Evolutionary conservation across 2,329 filamentous ascomycete species (phyloP).

Genomic region (Falciphora oryzae): DNA sequence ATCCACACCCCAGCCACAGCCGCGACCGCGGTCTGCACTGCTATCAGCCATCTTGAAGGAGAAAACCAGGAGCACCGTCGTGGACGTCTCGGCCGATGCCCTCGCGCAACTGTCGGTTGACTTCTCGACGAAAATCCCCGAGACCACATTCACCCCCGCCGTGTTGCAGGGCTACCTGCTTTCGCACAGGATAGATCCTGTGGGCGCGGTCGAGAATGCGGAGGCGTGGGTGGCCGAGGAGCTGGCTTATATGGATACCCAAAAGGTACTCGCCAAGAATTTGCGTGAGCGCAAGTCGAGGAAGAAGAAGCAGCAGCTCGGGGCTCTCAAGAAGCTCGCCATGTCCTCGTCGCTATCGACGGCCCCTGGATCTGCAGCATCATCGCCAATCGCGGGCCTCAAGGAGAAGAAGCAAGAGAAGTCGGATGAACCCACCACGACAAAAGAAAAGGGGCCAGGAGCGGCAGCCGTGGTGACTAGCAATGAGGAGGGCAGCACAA

Average conservation of each 20-base stretch:
- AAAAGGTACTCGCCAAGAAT: constrained; percentile 16
- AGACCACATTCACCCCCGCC: constrained; percentile 41
- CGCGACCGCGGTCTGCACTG: not conserved
- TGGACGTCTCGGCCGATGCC: constrained; percentile 19
- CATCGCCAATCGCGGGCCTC: too few relatives aligned
- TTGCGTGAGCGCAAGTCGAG: not conserved
- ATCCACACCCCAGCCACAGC: not conserved
- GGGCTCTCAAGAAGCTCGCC: constrained; percentile 4
- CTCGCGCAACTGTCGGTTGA: constrained; percentile 41
- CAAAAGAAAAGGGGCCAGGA: not conserved
- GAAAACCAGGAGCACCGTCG: not conserved
- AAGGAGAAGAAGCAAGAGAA: not conserved
- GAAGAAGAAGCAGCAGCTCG: constrained; percentile 8
- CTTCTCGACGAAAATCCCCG: constrained; percentile 48
- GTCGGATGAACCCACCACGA: not conserved
- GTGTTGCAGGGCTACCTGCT: constrained; percentile 44
- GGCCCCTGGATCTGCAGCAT: too few relatives aligned
- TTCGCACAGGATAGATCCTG: constrained; percentile 33
- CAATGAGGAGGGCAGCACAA: not conserved
- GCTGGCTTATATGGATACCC: constrained; percentile 16
- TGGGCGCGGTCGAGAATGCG: constrained; percentile 28
- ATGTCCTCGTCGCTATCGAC: not conserved
- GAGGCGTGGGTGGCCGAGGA: constrained; percentile 31
- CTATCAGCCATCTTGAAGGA: not conserved
- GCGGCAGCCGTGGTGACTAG: not conserved